These are phyloP conservation scores for Trematosphaeria pertusa DNA, from an alignment of 2,329 filamentous ascomycete species.

Conservation along the genomic window DNA sequence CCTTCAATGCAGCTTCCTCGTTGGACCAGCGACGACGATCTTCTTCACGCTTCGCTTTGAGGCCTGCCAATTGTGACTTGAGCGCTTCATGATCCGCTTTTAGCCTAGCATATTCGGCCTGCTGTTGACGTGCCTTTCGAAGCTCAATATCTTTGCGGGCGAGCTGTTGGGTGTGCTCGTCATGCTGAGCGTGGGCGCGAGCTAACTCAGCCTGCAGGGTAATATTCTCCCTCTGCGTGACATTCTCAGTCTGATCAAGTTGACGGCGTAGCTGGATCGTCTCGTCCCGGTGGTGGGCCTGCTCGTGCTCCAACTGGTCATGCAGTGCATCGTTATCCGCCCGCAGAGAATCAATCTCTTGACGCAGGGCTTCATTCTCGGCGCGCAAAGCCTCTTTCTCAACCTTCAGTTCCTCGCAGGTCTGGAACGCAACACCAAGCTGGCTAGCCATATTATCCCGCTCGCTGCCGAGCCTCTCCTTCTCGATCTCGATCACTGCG, in stretches of 20 bases:
- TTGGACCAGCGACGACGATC: conserved; percentile 43
- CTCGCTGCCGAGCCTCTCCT: conserved; percentile 68
- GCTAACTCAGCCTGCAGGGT: conserved; percentile 42
- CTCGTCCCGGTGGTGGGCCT: conserved; percentile 43
- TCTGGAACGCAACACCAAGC: conserved; percentile 66
- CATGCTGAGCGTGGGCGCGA: conserved; percentile 41
- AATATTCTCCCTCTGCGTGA: conserved; percentile 42
- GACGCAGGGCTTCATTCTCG: conserved; percentile 47
- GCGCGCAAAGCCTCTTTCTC: conserved; percentile 50
- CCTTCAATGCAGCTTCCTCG: conserved; percentile 41
- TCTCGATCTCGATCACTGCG: conserved; percentile 68
- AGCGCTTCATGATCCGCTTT: conserved; percentile 74
- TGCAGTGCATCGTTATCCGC: conserved; percentile 44
- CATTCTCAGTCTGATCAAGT: conserved; percentile 41
- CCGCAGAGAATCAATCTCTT: conserved; percentile 44
- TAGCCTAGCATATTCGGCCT: conserved; percentile 61
- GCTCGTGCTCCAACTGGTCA: conserved; percentile 41
- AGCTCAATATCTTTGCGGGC: conserved; percentile 43
- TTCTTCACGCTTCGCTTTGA: conserved; percentile 73
- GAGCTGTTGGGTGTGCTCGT: conserved; percentile 46
- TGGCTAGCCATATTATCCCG: conserved; percentile 70
- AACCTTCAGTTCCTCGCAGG: conserved; percentile 58
- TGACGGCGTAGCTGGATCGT: conserved; percentile 43
- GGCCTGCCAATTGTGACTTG: conserved; percentile 74
- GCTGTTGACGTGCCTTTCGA: conserved; percentile 44